phyloP scores from a whole-genome alignment of 345 rosid genomes.

The Gossypium arboreum region DNA sequence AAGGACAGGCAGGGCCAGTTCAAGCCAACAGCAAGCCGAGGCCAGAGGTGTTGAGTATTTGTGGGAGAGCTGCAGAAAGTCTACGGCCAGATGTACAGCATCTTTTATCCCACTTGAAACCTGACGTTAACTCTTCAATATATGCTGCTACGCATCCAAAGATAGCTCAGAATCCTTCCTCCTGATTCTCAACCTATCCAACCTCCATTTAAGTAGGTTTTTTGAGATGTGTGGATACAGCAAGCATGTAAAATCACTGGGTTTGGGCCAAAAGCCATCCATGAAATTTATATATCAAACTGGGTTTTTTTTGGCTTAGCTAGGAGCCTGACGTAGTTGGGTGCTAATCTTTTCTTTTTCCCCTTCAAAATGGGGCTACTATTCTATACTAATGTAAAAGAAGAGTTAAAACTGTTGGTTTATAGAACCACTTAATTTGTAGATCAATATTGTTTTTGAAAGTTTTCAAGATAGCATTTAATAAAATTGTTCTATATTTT shows the following conservation, averaged over 20 bases:
- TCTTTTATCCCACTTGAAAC: slow-evolving; percentile 81
- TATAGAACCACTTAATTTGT: too few relatives aligned
- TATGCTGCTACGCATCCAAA: slow-evolving; percentile 90
- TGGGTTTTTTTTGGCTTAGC: too few relatives aligned
- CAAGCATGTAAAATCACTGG: not conserved
- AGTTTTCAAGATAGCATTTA: too few relatives aligned
- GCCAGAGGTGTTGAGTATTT: slow-evolving; percentile 62
- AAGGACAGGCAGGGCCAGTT: slow-evolving; percentile 94
- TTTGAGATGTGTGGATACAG: not conserved
- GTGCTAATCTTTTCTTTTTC: too few relatives aligned
- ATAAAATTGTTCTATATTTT: too few relatives aligned
- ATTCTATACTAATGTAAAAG: too few relatives aligned
- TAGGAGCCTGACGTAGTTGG: too few relatives aligned
- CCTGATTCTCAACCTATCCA: not conserved
- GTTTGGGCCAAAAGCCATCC: not conserved
- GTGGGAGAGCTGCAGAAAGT: slow-evolving; percentile 63
- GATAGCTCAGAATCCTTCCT: slow-evolving; percentile 39
- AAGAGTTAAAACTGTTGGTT: too few relatives aligned
- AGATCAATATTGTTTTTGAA: too few relatives aligned
- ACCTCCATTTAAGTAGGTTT: not conserved
- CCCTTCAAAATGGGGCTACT: too few relatives aligned
- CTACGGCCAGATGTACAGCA: slow-evolving; percentile 80
- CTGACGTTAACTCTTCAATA: slow-evolving; percentile 62
- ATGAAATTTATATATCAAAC: not conserved
- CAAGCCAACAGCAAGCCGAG: slow-evolving; percentile 86